Base-by-base conservation (phyloP, 1,284 basidiomycete species). In the Omphalotus olearius region DNA sequence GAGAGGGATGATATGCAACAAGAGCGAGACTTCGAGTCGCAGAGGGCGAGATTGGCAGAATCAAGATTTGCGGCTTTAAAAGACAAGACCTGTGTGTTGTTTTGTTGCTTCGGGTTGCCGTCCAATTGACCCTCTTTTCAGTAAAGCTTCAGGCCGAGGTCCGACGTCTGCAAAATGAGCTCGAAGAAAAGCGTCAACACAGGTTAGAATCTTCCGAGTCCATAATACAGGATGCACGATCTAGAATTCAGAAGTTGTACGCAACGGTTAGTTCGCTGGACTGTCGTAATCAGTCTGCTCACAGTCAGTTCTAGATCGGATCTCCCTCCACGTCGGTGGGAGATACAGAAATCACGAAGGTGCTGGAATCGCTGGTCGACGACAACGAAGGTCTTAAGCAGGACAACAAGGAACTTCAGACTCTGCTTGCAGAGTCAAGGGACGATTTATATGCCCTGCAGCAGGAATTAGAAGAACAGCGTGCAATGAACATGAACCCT, bases 1-100 rank as follows among this genome's bases (percentile, higher is more conserved):
- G 90, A 94, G 66, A 80, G 82, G 59, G 91, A 97, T 45, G 94
- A 98, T 63, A 75, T 91, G 61, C 82, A 83, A 53, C 91, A 96
- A 65, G 89, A 94, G 63, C 75, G 88, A 20, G 85, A 89, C 49
- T 79, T 77, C 46, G 91, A 94, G 59, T 70, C 79, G 5, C 82
- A 87, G 50, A 76, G 85, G 33, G 81, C 86, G 4, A 79, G 81
- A 48, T 69, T 84, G 37, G 87, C 91, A 6, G 91, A 94, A 58
- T 71, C 75, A 1, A 79, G 84, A 39, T 74, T 84, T 49, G 68
- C 72, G 26, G 76, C 81, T 14, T 69, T 89, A 55, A 83, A 82
- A 57, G 82, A 83, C 40, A 77, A 76, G 56, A 80, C 74, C 70
- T 79, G 78, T 86, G 58, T 59, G 76, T 76, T 47, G 57, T 45